phyloP scores from a whole-genome alignment of 176 grass and related monocot species.

The Rhynchospora breviuscula region DNA sequence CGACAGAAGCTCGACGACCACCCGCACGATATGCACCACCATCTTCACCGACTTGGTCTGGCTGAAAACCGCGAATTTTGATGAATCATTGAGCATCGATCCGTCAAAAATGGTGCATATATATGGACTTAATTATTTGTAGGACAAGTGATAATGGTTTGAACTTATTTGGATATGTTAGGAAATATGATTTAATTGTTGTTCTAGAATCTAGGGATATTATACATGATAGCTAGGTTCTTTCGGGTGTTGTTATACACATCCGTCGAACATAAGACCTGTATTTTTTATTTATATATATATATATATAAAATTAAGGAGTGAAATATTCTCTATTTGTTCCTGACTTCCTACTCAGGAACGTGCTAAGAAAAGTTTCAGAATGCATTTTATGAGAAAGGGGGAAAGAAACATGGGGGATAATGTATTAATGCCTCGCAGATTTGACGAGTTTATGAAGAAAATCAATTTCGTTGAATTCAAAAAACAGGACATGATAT shows the following conservation, averaged over 20 bases:
- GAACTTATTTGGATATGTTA: neutral
- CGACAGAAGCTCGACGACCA: constrained; percentile 45
- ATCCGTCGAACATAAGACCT: neutral
- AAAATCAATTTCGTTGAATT: neutral
- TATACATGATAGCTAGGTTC: neutral
- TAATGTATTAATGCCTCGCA: neutral
- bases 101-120: neutral
- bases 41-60: constrained; percentile 28
- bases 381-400: neutral
- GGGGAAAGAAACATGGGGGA: neutral
- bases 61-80: neutral
- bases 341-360: neutral
- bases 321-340: no score
- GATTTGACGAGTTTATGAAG: neutral
- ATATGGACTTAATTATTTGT: no score
- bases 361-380: neutral
- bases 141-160: neutral
- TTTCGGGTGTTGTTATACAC: neutral
- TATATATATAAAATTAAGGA: no score
- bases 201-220: neutral
- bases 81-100: neutral
- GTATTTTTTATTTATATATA: neutral
- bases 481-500: neutral
- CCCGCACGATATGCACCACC: constrained; percentile 24
- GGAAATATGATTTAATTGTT: neutral